Base-by-base conservation (phyloP, 2,329 filamentous ascomycete genomes). In the Daldinia sp. region DNA sequence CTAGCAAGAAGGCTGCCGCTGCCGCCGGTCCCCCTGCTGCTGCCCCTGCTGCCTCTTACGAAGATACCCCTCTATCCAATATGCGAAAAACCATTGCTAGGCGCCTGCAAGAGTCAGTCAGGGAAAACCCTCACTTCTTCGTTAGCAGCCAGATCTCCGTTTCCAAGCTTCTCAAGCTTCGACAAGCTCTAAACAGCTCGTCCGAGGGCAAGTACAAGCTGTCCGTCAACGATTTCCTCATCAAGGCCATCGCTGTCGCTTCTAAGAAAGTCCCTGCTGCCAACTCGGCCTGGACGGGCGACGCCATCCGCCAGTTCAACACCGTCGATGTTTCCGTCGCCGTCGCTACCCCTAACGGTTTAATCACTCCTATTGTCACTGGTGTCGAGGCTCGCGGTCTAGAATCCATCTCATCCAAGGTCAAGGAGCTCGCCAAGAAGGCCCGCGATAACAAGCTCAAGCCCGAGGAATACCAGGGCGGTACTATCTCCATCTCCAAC, bases 401-500 rank as follows among this genome's bases (percentile, higher is more conserved):
- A 60, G 87, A 93, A 80, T 86, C 87, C 77, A 97, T 99, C 82
- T 97, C 93, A 56, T 81, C 85, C 74, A 86, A 92, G 78, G 90
- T 99, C 83, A 98, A 98, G 86, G 93, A 97, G 76, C 91, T 99
- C 58, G 94, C 94, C 77, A 97, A 96, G 88, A 92, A 93, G 78
- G 95, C 95, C 67, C 89, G 93, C 66, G 95, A 98, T 72, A 92
- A 92, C 82, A 99, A 98, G 89, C 91, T 99, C 74, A 98, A 98
- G 90, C 95, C 95, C 48, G 94, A 99, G 80, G 94, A 99, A 82
- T 99, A 96, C 88, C 94, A 97, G 85, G 95, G 95, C 58, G 95
- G 95, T 78, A 96, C 93, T 78, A 97, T 99, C 82, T 97, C 94
- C 79, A 98, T 99, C 82, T 96, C 92, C 83, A 99, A 99, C 88